phyloP scores from a whole-genome alignment of 306 rosid species.

The Arachis stenosperma region DNA sequence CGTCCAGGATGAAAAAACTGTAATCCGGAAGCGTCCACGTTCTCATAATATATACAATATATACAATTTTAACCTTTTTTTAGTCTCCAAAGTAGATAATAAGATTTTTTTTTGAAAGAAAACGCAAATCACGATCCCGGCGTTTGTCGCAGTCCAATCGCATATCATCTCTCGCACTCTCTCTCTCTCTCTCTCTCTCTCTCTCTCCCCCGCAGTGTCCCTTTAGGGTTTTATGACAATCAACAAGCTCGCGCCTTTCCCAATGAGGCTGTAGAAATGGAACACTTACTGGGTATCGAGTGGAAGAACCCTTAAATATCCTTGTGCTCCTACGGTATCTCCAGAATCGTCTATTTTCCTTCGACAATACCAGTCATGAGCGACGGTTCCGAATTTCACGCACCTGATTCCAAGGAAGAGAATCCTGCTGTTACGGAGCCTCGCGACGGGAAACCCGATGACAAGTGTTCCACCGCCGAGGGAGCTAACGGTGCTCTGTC shows the following conservation, averaged over 20 bases:
- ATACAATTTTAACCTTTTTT: background rate
- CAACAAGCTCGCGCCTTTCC: background rate
- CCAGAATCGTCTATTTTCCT: conserved; percentile 13
- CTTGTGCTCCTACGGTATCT: conserved; percentile 40
- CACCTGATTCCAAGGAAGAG: conserved; percentile 35
- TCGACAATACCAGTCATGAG: conserved; percentile 58
- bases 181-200: background rate
- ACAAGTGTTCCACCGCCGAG: conserved; percentile 18
- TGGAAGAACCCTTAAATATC: conserved; percentile 30
- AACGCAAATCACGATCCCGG: background rate
- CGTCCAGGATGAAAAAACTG: background rate
- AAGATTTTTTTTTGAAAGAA: background rate
- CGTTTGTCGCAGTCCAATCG: conserved; percentile 44
- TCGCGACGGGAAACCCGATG: conserved; percentile 37
- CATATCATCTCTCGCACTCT: background rate
- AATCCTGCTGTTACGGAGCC: conserved; percentile 39
- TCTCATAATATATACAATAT: background rate
- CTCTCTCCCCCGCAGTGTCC: conserved; percentile 12
- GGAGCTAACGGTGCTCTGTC: conserved; percentile 49
- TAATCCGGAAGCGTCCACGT: background rate
- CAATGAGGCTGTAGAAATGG: conserved; percentile 15
- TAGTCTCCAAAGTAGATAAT: background rate
- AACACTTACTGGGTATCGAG: conserved; percentile 28
- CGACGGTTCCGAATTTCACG: conserved; percentile 48
- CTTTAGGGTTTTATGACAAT: conserved; percentile 33